Conservation (phyloP, 176 grass and related monocot species). For the Phyllostachys edulis region DNA sequence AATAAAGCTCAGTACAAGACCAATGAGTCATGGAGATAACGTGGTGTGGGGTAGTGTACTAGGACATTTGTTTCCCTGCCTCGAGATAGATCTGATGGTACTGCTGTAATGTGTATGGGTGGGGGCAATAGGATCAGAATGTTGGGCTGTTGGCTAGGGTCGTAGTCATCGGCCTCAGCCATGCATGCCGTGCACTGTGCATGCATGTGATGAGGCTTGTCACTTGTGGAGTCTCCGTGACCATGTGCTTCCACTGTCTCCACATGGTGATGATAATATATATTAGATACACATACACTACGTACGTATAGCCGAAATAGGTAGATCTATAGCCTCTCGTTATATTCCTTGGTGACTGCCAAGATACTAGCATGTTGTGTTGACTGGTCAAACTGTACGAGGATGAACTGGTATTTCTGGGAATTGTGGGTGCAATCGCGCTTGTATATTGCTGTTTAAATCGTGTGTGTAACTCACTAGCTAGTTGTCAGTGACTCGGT, state of each 20-base stretch:
- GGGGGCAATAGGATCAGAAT: constrained; percentile 3
- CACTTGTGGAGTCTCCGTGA: constrained; percentile 18
- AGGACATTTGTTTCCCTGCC: not conserved
- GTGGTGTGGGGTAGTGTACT: not conserved
- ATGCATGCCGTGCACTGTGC: not conserved
- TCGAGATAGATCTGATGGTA: no score
- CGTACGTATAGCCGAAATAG: no score
- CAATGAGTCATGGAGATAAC: not conserved
- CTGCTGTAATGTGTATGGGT: no score
- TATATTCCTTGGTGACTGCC: not conserved
- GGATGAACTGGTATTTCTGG: not conserved
- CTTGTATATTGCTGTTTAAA: not conserved
- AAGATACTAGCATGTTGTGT: not conserved
- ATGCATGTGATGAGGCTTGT: not conserved
- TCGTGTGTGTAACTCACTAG: no score
- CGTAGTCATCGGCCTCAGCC: not conserved
- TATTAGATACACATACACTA: not conserved
- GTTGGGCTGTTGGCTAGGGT: constrained; percentile 27
- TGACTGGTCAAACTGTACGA: constrained; percentile 27
- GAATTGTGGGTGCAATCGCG: not conserved
- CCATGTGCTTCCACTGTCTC: constrained; percentile 17
- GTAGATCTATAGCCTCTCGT: not conserved
- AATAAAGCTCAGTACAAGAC: no score
- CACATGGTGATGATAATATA: not conserved
- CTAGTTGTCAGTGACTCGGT: no score